Conservation (phyloP, 1,284 basidiomycete species). For the Anthracocystis walkeri region DNA sequence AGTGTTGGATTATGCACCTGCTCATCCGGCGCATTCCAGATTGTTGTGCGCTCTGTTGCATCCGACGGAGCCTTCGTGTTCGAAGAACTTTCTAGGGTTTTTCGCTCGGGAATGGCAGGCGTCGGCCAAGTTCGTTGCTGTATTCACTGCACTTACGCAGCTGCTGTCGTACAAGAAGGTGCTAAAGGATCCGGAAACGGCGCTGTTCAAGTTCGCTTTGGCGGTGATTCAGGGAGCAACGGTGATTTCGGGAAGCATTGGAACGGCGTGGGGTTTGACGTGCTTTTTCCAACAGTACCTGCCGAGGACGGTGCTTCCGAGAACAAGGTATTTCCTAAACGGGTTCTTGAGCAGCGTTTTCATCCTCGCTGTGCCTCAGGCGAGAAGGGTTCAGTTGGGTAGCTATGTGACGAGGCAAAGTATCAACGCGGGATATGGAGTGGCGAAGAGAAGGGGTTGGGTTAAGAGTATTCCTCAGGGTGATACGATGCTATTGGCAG, state of each 20-base stretch:
- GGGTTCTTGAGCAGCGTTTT: slow-evolving; percentile 58
- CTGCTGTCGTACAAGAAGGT: slow-evolving; percentile 39
- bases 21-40: slow-evolving; percentile 56
- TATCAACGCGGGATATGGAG: slow-evolving; percentile 32
- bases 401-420: slow-evolving; percentile 45
- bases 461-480: slow-evolving; percentile 26
- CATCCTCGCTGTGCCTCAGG: slow-evolving; percentile 53
- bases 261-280: slow-evolving; percentile 59
- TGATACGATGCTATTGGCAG: slow-evolving; percentile 47
- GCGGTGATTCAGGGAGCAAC: slow-evolving; percentile 62
- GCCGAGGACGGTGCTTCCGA: slow-evolving; percentile 52
- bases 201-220: slow-evolving; percentile 54
- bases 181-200: slow-evolving; percentile 59
- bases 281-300: slow-evolving; percentile 64
- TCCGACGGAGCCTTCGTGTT: slow-evolving; percentile 58
- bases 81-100: slow-evolving; percentile 47
- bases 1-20: slow-evolving; percentile 60
- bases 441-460: slow-evolving; percentile 41
- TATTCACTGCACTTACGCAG: slow-evolving; percentile 43
- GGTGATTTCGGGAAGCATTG: slow-evolving; percentile 58
- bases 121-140: slow-evolving; percentile 54
- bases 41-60: slow-evolving; percentile 62
- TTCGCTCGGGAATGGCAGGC: slow-evolving; percentile 57
- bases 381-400: slow-evolving; percentile 47
- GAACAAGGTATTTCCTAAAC: slow-evolving; percentile 55